Evolutionary conservation across 805 yeast species (phyloP).

Genomic region (Candida ipomoeae): DNA sequence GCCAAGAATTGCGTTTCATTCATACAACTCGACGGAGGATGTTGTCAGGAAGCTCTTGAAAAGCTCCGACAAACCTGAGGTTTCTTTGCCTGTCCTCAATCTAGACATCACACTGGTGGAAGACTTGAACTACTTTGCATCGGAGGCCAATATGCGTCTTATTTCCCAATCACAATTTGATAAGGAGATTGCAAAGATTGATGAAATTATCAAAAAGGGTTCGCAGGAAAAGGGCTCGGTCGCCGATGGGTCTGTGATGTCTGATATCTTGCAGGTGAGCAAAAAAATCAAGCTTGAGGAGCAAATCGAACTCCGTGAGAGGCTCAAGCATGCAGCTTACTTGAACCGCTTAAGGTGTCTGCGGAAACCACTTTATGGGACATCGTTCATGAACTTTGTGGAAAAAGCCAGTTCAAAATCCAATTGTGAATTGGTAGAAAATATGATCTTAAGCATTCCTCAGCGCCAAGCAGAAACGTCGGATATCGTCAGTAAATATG

Average conservation of each 20-base stretch:
- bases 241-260: constrained; percentile 14
- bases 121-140: constrained; percentile 41
- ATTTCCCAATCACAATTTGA: constrained; percentile 47
- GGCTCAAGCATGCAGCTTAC: constrained; percentile 53
- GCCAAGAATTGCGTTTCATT: constrained; percentile 55
- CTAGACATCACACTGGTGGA: constrained; percentile 51
- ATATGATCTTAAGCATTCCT: constrained; percentile 23
- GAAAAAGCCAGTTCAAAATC: not conserved
- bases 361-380: constrained; percentile 65
- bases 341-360: constrained; percentile 64
- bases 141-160: constrained; percentile 39
- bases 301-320: constrained; percentile 48
- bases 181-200: constrained; percentile 42
- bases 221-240: not conserved
- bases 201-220: constrained; percentile 31
- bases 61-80: constrained; percentile 11
- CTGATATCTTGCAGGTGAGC: constrained; percentile 54
- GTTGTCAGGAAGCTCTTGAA: constrained; percentile 19
- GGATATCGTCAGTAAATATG: constrained; percentile 64
- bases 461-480: constrained; percentile 34
- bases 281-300: constrained; percentile 50
- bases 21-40: constrained; percentile 35
- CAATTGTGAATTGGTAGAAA: not conserved
- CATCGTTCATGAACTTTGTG: constrained; percentile 41
- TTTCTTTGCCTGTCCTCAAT: constrained; percentile 59